Base-by-base conservation (phyloP, 1,284 basidiomycete species). In the Volvariella surrecta region DNA sequence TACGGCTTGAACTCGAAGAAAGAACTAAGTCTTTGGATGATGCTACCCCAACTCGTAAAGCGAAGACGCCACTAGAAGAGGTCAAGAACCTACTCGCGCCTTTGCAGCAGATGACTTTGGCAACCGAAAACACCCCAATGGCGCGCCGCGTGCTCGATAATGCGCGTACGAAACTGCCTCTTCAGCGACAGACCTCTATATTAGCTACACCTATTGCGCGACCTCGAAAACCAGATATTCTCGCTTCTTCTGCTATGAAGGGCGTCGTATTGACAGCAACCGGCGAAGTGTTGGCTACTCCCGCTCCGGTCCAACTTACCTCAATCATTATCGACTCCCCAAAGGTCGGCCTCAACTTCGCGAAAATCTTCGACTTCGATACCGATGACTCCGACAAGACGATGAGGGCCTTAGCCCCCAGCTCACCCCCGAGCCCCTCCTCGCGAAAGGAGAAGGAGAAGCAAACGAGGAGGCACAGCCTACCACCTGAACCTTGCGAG, bases 211-310 rank as follows among this genome's bases (percentile, higher is more conserved):
- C 34, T n/a, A 8, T 19, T 15, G 18, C 34, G 8, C 34, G 34
- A 16, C 34, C 34, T 6, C 13, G 18, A 6, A n/a, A 17, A 10
- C 28, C 37, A 4, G 22, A 40, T 30, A 28, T 32, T 8, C 37
- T 19, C 18, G 51, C 63, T 16, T 73, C 72, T 1, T 83, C 81
- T 1, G 84, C 86, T 0, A 89, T 89, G 87, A 85, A 85, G 56
- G 86, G 86, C 2, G 80, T 89, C 28, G 70, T 89, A 31, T 66
- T 88, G 28, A 88, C 86, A 0, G 64, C 75, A 2, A 87, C 85
- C 0, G 86, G 86, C 3, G 76, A 86, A 55, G 64, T 69, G 0
- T 65, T 89, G 3, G 67, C 74, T 3, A 89, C 84, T 9, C 86
- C 86, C 0, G 68, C 72, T 1, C 79, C 80, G 0, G 65, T 69